A percentile compares a stretch with the other conserved stretches of the same genome.
Conservation (phyloP, 331 rosid genomes). For the Spiraea crenata region DNA sequence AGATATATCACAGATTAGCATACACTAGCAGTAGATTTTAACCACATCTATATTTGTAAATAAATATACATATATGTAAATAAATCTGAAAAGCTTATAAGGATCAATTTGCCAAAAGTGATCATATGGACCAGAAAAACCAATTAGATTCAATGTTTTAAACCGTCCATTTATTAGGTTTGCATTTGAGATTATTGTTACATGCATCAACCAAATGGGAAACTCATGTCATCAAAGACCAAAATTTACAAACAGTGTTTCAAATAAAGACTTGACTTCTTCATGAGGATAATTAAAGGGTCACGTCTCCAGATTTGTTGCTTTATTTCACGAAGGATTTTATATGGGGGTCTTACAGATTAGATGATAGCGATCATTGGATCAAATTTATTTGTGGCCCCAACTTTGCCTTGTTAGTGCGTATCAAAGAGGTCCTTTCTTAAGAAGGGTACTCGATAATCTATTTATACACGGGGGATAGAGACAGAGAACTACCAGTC, state of each 20-base stretch:
- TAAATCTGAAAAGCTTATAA: not conserved
- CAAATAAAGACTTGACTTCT: not conserved
- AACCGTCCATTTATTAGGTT: not conserved
- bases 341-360: not conserved
- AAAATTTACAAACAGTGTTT: not conserved
- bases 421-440: no score
- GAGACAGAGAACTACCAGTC: constrained; percentile 45
- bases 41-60: not conserved
- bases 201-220: not conserved
- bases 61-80: no score
- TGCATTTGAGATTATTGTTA: not conserved
- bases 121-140: not conserved
- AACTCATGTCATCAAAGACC: not conserved
- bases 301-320: not conserved
- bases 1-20: constrained; percentile 10
- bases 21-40: not conserved
- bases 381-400: not conserved
- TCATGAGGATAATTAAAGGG: not conserved
- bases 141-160: not conserved
- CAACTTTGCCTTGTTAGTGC: not conserved
- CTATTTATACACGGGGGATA: not conserved
- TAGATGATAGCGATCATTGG: not conserved
- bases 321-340: not conserved
- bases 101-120: not conserved
- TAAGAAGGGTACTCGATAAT: no score